These are phyloP conservation scores for Entomortierella chlamydospora DNA, from an alignment of 192 early-diverging fungal species.

Conservation along the genomic window DNA sequence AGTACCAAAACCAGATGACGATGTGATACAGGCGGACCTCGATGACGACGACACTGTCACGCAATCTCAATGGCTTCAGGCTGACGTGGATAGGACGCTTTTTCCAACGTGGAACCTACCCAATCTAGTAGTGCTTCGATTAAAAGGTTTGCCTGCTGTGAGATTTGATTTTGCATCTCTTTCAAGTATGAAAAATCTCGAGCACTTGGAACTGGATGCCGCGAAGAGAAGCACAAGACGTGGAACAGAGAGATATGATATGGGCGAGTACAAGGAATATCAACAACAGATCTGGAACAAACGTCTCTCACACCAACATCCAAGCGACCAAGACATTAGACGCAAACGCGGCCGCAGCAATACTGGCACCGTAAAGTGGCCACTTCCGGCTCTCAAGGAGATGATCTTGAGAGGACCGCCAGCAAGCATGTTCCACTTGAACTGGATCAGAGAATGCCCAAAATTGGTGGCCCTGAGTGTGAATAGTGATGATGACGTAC, in stretches of 20 bases:
- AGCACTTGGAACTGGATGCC: background rate
- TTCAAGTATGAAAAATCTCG: slow-evolving; percentile 2
- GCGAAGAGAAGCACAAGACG: no score
- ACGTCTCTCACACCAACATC: background rate
- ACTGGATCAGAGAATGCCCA: slow-evolving; percentile 23
- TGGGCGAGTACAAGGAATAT: no score
- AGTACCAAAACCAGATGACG: no score
- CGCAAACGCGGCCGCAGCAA: background rate
- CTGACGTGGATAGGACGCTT: background rate
- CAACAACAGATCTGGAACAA: background rate
- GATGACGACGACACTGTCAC: background rate
- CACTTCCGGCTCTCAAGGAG: slow-evolving; percentile 1
- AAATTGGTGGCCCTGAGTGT: no score
- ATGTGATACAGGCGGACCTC: background rate
- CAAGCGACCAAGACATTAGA: no score
- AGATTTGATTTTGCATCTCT: slow-evolving; percentile 26
- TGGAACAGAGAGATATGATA: no score
- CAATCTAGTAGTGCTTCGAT: background rate
- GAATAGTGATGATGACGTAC: no score
- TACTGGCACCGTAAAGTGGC: slow-evolving; percentile 7
- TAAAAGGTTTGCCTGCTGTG: slow-evolving; percentile 4
- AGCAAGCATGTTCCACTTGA: slow-evolving; percentile 13
- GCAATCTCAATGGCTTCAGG: background rate
- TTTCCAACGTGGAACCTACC: slow-evolving; percentile 14
- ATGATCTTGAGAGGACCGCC: slow-evolving; percentile 6